Percentiles rank a stretch among this genome's conserved stretches.
Evolutionary conservation across 345 rosid genomes (phyloP).

Genomic region (Heritiera fomes): DNA sequence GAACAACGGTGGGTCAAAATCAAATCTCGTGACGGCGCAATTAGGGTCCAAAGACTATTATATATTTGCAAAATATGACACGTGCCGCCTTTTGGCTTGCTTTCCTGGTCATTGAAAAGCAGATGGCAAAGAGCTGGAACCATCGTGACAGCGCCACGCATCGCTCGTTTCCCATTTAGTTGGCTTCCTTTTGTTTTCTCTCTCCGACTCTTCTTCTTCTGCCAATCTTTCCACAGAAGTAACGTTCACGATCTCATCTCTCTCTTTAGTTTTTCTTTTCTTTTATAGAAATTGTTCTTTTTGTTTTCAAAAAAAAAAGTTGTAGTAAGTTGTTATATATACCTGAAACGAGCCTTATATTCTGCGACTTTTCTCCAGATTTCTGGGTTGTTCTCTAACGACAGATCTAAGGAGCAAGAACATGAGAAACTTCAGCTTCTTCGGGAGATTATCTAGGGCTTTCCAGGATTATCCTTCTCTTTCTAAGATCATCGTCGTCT

Average conservation of each 20-base stretch:
- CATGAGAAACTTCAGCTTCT: slow-evolving; percentile 65
- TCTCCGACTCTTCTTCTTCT: neutral
- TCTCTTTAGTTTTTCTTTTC: neutral
- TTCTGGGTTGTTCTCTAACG: slow-evolving; percentile 19
- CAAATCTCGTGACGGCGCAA: too few relatives aligned
- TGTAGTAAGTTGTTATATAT: too few relatives aligned
- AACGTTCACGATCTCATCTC: slow-evolving; percentile 24
- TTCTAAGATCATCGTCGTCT: slow-evolving; percentile 65
- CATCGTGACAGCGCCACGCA: slow-evolving; percentile 24
- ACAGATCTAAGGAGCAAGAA: slow-evolving; percentile 28
- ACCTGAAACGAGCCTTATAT: neutral
- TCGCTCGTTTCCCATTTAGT: slow-evolving; percentile 16
- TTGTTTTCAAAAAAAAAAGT: too few relatives aligned
- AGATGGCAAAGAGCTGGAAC: slow-evolving; percentile 18
- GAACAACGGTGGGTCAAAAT: too few relatives aligned
- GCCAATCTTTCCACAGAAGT: slow-evolving; percentile 4
- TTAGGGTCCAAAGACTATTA: too few relatives aligned
- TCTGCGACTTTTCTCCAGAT: slow-evolving; percentile 27
- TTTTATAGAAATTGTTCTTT: too few relatives aligned
- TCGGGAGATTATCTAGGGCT: slow-evolving; percentile 58
- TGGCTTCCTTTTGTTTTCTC: neutral
- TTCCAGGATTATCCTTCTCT: slow-evolving; percentile 69
- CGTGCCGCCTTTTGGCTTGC: slow-evolving; percentile 36
- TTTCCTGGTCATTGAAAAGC: slow-evolving; percentile 27
- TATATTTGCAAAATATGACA: neutral